These are phyloP conservation scores for Neophaeococcomyces aloes DNA, from an alignment of 2,329 filamentous ascomycete genomes.

Conservation along the genomic window DNA sequence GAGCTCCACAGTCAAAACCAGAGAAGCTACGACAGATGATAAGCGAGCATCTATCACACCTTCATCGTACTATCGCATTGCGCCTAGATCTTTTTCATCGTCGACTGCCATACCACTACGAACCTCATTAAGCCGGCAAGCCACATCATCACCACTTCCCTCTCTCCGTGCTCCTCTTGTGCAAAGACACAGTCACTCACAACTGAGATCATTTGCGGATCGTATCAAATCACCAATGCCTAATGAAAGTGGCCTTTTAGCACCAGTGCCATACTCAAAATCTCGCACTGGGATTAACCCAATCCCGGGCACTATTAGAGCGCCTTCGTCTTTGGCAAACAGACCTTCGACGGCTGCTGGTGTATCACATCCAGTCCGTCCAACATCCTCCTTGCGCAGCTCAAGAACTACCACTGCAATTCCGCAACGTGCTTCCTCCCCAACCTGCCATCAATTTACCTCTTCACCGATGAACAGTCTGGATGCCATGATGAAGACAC, in stretches of 20 bases:
- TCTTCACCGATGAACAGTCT: slow-evolving; percentile 1
- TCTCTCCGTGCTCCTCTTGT: slow-evolving; percentile 9
- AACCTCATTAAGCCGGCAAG: slow-evolving; percentile 33
- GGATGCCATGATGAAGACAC: slow-evolving; percentile 2
- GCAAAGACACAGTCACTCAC: slow-evolving; percentile 11
- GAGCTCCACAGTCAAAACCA: slow-evolving; percentile 57
- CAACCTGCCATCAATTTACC: not conserved
- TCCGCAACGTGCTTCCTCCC: slow-evolving; percentile 8
- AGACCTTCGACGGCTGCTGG: slow-evolving; percentile 12
- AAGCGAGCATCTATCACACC: slow-evolving; percentile 17
- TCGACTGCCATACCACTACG: slow-evolving; percentile 33
- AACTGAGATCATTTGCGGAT: slow-evolving; percentile 21
- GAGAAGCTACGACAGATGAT: slow-evolving; percentile 30
- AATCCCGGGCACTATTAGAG: slow-evolving; percentile 17
- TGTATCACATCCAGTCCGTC: slow-evolving; percentile 10
- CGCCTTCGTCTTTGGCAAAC: slow-evolving; percentile 19
- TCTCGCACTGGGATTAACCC: slow-evolving; percentile 14
- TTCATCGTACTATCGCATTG: slow-evolving; percentile 15
- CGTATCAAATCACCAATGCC: slow-evolving; percentile 17
- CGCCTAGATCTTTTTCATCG: slow-evolving; percentile 26
- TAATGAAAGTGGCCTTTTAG: slow-evolving; percentile 14
- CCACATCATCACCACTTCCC: slow-evolving; percentile 32
- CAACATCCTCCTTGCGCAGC: slow-evolving; percentile 17
- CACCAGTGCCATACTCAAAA: slow-evolving; percentile 21
- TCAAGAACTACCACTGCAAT: slow-evolving; percentile 11